These are phyloP conservation scores for Candida schatavii DNA, from an alignment of 805 yeast species.

Conservation along the genomic window DNA sequence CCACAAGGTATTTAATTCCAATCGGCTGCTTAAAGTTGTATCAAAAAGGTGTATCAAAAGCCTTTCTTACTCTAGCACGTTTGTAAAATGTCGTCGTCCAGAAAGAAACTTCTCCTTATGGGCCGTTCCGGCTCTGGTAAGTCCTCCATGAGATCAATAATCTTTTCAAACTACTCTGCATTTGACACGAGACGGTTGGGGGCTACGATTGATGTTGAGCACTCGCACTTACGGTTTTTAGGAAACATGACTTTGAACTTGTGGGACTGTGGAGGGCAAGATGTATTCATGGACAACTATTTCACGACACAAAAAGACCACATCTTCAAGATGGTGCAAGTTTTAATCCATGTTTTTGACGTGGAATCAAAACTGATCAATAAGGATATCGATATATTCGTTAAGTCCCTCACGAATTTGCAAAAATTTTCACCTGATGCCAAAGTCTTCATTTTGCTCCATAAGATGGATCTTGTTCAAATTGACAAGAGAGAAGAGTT, in stretches of 20 bases:
- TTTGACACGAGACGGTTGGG: slow-evolving; percentile 93
- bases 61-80: no score
- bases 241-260: slow-evolving; percentile 93
- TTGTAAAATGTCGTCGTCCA: slow-evolving; percentile 18
- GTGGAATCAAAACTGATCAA: slow-evolving; percentile 89
- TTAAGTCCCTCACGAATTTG: slow-evolving; percentile 75
- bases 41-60: no score
- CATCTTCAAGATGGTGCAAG: slow-evolving; percentile 93
- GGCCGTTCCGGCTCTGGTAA: slow-evolving; percentile 98
- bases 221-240: slow-evolving; percentile 85
- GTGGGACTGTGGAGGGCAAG: slow-evolving; percentile 99
- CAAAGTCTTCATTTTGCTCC: slow-evolving; percentile 85
- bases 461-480: slow-evolving; percentile 95
- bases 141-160: slow-evolving; percentile 95
- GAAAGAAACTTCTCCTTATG: slow-evolving; percentile 48
- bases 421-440: slow-evolving; percentile 86
- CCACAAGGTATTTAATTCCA: no score
- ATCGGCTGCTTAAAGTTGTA: no score
- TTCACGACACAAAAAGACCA: slow-evolving; percentile 85
- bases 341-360: slow-evolving; percentile 92
- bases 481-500: slow-evolving; percentile 80
- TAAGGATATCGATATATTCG: slow-evolving; percentile 90
- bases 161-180: slow-evolving; percentile 93
- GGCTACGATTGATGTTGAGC: slow-evolving; percentile 98
- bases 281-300: slow-evolving; percentile 93